phyloP scores from a whole-genome alignment of 495 filamentous ascomycete genomes.

The Neurospora intermedia region DNA sequence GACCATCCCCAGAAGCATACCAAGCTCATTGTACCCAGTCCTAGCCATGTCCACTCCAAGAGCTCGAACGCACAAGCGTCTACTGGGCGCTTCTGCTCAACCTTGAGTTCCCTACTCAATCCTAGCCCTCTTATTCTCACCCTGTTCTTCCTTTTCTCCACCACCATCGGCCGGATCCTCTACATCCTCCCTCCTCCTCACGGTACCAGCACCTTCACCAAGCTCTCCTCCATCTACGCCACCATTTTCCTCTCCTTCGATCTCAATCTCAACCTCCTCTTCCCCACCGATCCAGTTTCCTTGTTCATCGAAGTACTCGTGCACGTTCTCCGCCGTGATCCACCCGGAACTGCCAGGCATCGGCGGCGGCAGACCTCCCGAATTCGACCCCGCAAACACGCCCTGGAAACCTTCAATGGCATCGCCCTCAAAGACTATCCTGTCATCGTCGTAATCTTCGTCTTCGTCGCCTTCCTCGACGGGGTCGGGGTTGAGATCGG shows the following conservation, averaged over 20 bases:
- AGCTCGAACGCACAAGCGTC: not conserved
- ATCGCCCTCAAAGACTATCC: constrained; percentile 48
- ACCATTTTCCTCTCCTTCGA: constrained; percentile 9
- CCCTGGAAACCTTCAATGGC: constrained; percentile 37
- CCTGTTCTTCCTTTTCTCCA: constrained; percentile 17
- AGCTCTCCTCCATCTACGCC: constrained; percentile 31
- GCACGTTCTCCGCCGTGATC: constrained; percentile 95
- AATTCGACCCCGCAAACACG: constrained; percentile 28
- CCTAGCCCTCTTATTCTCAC: constrained; percentile 30
- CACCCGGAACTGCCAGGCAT: constrained; percentile 81
- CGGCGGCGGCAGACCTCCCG: constrained; percentile 57
- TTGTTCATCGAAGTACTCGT: constrained; percentile 53
- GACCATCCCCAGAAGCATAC: not conserved
- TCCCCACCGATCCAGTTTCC: constrained; percentile 43
- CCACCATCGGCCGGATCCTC: constrained; percentile 19
- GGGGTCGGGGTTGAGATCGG: constrained; percentile 82
- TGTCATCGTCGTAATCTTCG: constrained; percentile 42
- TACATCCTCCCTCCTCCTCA: constrained; percentile 30
- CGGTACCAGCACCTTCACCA: constrained; percentile 33
- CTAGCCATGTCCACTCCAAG: not conserved
- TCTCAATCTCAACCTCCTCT: not conserved
- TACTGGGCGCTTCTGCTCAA: not conserved
- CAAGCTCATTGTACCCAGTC: not conserved
- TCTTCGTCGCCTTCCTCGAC: constrained; percentile 31
- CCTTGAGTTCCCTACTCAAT: constrained; percentile 17